Conservation (phyloP, 2,329 filamentous ascomycete species). For the Claviceps sp. region DNA sequence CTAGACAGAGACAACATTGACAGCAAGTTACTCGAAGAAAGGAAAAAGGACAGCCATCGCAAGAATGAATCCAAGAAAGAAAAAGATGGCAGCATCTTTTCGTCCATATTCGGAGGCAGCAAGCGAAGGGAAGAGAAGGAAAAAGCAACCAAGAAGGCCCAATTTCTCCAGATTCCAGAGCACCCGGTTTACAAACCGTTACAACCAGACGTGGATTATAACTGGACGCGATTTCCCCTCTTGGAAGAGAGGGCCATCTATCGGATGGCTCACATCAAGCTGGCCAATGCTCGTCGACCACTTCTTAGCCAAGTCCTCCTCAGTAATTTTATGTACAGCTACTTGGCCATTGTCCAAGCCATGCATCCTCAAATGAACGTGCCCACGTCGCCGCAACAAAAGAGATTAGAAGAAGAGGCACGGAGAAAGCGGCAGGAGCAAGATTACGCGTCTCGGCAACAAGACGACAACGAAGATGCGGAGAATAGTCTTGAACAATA, state of each 20-base stretch:
- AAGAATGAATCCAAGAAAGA: constrained; percentile 78
- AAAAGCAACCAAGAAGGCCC: constrained; percentile 57
- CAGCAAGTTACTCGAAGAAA: constrained; percentile 62
- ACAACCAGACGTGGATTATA: constrained; percentile 83
- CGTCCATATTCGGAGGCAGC: constrained; percentile 78
- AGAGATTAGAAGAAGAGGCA: constrained; percentile 43
- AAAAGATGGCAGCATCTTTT: constrained; percentile 86
- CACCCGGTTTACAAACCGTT: constrained; percentile 60
- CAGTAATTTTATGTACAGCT: constrained; percentile 99
- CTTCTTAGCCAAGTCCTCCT: constrained; percentile 89
- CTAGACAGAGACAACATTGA: constrained; percentile 66
- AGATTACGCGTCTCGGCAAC: constrained; percentile 33
- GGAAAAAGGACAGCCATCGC: constrained; percentile 65
- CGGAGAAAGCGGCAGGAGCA: constrained; percentile 36
- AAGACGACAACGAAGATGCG: constrained; percentile 31
- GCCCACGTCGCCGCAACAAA: constrained; percentile 67
- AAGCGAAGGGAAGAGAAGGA: constrained; percentile 81
- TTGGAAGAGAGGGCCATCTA: constrained; percentile 95
- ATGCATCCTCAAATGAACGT: constrained; percentile 96
- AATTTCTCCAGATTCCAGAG: constrained; percentile 64
- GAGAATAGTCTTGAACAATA: constrained; percentile 37
- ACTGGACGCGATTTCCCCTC: constrained; percentile 91
- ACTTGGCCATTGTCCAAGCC: constrained; percentile 94
- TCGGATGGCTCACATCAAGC: constrained; percentile 95
- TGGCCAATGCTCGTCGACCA: constrained; percentile 89